Evolutionary conservation across 2,329 filamentous ascomycete species (phyloP).

Genomic region (Pleoardoris graminearum): DNA sequence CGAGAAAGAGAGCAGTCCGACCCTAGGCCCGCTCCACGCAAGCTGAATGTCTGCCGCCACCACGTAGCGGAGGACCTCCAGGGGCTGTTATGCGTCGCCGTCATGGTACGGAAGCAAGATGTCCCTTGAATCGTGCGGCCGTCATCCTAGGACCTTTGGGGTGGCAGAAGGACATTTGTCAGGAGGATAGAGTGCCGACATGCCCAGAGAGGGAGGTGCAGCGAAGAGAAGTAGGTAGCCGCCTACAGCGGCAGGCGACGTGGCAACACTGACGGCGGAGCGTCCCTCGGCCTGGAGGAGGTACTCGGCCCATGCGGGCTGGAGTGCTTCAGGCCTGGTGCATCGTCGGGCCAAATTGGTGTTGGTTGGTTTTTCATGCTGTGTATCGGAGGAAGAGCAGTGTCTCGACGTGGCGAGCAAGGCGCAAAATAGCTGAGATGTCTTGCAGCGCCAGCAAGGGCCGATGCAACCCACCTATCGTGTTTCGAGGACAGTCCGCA

Average conservation of each 20-base stretch:
- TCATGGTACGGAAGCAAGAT: constrained; percentile 26
- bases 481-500: constrained; percentile 23
- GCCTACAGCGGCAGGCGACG: constrained; percentile 26
- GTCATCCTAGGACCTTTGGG: constrained; percentile 29
- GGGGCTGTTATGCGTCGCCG: constrained; percentile 28
- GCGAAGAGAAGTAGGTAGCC: constrained; percentile 28
- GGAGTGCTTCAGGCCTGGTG: constrained; percentile 27
- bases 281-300: constrained; percentile 20
- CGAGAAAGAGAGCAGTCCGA: constrained; percentile 17
- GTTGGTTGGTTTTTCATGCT: constrained; percentile 31
- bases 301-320: constrained; percentile 21
- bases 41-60: constrained; percentile 39
- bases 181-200: constrained; percentile 24
- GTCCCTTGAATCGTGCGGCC: constrained; percentile 28
- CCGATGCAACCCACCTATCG: constrained; percentile 23
- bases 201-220: constrained; percentile 31
- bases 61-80: constrained; percentile 19
- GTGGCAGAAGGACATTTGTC: constrained; percentile 35
- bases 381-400: constrained; percentile 28
- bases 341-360: constrained; percentile 29
- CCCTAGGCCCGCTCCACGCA: constrained; percentile 35
- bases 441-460: constrained; percentile 29
- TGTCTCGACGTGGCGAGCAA: constrained; percentile 15
- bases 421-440: constrained; percentile 18
- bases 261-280: constrained; percentile 27